Evolutionary conservation across 73 alveolate genomes (phyloP).

Genomic region (Blepharisma japonicum): DNA sequence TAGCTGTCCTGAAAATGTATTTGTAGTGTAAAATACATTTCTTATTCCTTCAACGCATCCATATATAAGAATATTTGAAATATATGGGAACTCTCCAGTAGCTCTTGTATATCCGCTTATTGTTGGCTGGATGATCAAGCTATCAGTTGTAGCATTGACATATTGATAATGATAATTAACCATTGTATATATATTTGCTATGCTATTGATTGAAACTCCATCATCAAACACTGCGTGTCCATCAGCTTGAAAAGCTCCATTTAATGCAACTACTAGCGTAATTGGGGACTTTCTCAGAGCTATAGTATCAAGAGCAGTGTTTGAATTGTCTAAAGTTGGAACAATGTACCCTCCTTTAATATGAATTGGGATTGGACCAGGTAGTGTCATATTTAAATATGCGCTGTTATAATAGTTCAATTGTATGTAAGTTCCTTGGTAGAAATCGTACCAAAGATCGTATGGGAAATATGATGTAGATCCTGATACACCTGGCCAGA

Average conservation of each 20-base stretch:
- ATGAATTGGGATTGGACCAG: constrained; percentile 60
- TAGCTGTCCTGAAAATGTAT: no score
- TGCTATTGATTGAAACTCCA: constrained; percentile 15
- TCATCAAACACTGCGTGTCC: constrained; percentile 58
- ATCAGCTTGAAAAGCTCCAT: constrained; percentile 47
- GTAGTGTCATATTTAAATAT: constrained; percentile 34
- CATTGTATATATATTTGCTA: not conserved
- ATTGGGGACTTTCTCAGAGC: constrained; percentile 41
- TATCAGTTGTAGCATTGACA: not conserved
- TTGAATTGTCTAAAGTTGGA: constrained; percentile 43
- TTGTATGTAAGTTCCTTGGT: constrained; percentile 29
- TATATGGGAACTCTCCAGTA: constrained; percentile 10
- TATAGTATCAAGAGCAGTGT: constrained; percentile 39
- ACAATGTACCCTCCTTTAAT: constrained; percentile 75
- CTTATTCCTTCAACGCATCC: constrained; percentile 1
- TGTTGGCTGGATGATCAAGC: not conserved
- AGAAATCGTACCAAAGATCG: constrained; percentile 62
- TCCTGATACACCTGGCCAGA: constrained; percentile 27
- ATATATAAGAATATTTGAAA: constrained; percentile 11
- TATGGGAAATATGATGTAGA: constrained; percentile 47
- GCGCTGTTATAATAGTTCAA: not conserved
- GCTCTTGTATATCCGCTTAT: not conserved
- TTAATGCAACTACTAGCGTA: constrained; percentile 45
- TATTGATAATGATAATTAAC: not conserved
- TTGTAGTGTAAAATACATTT: no score